Conservation (phyloP, 2,329 filamentous ascomycete species). For the Graphilbum fragrans region DNA sequence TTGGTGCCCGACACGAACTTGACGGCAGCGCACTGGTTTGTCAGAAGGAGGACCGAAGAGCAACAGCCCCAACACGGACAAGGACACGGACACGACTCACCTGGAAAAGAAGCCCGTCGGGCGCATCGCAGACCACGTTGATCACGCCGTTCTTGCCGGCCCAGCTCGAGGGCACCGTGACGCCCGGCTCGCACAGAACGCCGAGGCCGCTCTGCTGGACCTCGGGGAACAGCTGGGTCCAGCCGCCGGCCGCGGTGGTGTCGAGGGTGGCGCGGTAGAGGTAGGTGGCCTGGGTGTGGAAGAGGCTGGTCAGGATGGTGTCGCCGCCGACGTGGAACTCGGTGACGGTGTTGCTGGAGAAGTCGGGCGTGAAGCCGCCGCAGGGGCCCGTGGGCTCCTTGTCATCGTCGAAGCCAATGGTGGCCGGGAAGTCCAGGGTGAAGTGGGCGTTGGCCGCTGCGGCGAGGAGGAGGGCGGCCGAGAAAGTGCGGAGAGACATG, state of each 20-base stretch:
- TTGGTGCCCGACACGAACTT: conserved; percentile 36
- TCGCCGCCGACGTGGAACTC: conserved; percentile 48
- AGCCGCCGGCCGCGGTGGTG: conserved; percentile 30
- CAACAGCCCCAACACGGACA: background rate
- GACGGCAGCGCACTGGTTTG: conserved; percentile 21
- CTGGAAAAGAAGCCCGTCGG: conserved; percentile 45
- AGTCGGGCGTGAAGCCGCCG: conserved; percentile 38
- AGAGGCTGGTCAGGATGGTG: conserved; percentile 31
- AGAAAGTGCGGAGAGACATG: conserved; percentile 25
- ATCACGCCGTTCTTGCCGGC: conserved; percentile 43
- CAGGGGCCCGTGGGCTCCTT: conserved; percentile 35
- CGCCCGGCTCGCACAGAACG: conserved; percentile 35
- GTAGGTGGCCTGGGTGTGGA: conserved; percentile 41
- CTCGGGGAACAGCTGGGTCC: conserved; percentile 42
- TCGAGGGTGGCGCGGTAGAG: conserved; percentile 47
- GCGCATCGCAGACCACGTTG: conserved; percentile 35
- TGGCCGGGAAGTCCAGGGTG: conserved; percentile 31
- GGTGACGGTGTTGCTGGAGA: conserved; percentile 23
- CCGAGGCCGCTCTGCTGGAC: conserved; percentile 42
- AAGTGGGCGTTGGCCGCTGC: conserved; percentile 39
- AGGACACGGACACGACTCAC: conserved; percentile 19
- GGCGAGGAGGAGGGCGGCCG: conserved; percentile 21
- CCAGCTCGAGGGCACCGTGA: conserved; percentile 36
- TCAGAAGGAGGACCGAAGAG: background rate
- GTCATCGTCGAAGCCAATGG: conserved; percentile 37